Evolutionary conservation across 73 alveolate genomes (phyloP), one percentile per base, ranked within the genome.

Genomic region (Paramecium sonneborni): DNA sequence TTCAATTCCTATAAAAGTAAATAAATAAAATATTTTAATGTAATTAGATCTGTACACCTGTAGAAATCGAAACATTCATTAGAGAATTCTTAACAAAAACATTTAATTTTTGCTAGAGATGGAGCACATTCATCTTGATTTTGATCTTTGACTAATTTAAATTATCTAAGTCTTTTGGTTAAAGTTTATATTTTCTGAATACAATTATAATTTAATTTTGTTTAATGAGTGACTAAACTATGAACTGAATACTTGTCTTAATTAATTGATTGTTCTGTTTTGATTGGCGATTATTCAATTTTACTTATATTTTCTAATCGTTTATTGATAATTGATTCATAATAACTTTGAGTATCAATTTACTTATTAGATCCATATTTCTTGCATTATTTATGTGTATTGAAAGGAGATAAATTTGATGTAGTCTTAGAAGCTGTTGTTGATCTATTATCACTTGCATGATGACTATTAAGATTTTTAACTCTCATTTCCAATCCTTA

Each of bases 51-150:
- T 18, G 86, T 70, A 21, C 86, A 70, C 23, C 86, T 70, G 15
- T 70, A 70, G 37, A 70, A 70, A 32, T 70, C 86, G 34, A 70
- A 70, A 23, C 86, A 70, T 14, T 70, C 86, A 18, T 70, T 18
- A 5, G 26, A 70, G 23, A 21, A 32, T 14, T 70, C 86, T 70
- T 70, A 32, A 23, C 86, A 70, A 28, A 70, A 70, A 28, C 57
- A 70, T 32, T 70, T 70, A 18, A 70, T 70, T 70, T 70, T 70
- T 3, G 86, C 86, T 70, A 70, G 14, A 7, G 86, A 70, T 15
- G 86, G 86, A 28, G 86, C 86, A 70, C 86, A 70, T 32, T 70
- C 86, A 70, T 70, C 86, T 35, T 70, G 37, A 32, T 70, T 70
- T 70, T 70, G 14, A 70, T 70, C 86, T 32, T 70, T 70, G 15